Evolutionary conservation across 768 basidiomycete genomes (phyloP).

Genomic region (Amanita rubescens): DNA sequence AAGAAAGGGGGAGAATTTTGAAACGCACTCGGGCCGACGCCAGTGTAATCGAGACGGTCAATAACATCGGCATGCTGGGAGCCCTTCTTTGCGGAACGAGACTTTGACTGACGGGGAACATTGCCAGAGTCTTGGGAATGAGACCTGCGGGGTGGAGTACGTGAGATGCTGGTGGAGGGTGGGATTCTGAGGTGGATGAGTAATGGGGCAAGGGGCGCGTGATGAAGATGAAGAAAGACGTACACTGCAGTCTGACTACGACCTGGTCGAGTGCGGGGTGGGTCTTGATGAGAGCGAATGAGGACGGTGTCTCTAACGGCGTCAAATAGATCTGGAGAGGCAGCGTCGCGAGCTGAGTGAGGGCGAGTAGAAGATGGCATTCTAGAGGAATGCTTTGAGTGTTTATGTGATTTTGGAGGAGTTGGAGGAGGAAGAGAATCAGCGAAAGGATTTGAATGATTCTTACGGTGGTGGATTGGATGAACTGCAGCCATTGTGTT

Average conservation of each 20-base stretch:
- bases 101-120: slow-evolving; percentile 30
- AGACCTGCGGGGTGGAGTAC: slow-evolving; percentile 32
- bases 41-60: slow-evolving; percentile 80
- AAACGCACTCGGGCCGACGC: slow-evolving; percentile 74
- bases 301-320: slow-evolving; percentile 66
- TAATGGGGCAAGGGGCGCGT: not conserved
- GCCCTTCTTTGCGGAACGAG: slow-evolving; percentile 51
- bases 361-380: slow-evolving; percentile 25
- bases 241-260: slow-evolving; percentile 55
- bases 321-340: slow-evolving; percentile 43
- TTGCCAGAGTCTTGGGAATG: slow-evolving; percentile 39
- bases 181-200: slow-evolving; percentile 7
- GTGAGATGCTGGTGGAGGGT: slow-evolving; percentile 15
- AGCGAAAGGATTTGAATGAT: slow-evolving; percentile 36
- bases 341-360: slow-evolving; percentile 19
- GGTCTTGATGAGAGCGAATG: slow-evolving; percentile 32
- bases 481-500: slow-evolving; percentile 26
- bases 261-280: slow-evolving; percentile 40
- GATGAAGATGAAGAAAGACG: slow-evolving; percentile 15
- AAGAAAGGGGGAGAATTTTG: slow-evolving; percentile 10
- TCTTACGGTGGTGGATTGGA: slow-evolving; percentile 26
- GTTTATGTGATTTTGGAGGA: slow-evolving; percentile 24
- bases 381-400: slow-evolving; percentile 17
- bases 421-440: slow-evolving; percentile 31
- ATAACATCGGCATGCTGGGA: slow-evolving; percentile 85